phyloP scores from a whole-genome alignment of 169 alveolate genomes.

The Fabrea salina region DNA sequence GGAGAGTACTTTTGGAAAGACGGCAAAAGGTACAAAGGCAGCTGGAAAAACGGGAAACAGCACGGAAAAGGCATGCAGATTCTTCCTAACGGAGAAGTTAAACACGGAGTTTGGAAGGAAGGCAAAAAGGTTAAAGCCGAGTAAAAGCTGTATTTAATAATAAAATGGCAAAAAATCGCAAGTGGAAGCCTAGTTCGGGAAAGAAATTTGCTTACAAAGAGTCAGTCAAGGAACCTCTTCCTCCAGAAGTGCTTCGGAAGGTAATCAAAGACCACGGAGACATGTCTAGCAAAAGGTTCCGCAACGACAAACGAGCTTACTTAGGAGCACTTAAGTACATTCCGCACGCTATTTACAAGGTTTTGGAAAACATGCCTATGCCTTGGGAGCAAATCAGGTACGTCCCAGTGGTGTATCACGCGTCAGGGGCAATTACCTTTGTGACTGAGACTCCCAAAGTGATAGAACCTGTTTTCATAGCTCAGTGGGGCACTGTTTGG shows the following conservation, averaged over 20 bases:
- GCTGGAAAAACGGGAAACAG: constrained; percentile 71
- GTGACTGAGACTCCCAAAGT: constrained; percentile 98
- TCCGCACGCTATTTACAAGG: constrained; percentile 99
- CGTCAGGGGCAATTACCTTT: constrained; percentile 99
- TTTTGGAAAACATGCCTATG: constrained; percentile 98
- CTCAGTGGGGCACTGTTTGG: constrained; percentile 99
- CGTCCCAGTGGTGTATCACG: constrained; percentile 96
- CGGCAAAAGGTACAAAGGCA: constrained; percentile 75
- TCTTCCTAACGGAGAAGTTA: constrained; percentile 48
- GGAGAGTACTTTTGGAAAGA: constrained; percentile 76
- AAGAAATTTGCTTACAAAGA: constrained; percentile 33
- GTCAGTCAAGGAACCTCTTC: constrained; percentile 82
- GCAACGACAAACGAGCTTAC: constrained; percentile 96
- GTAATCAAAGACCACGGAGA: constrained; percentile 98
- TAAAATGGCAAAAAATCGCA: background rate
- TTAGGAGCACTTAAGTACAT: constrained; percentile 98
- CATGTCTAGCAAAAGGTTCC: constrained; percentile 95
- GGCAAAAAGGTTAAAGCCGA: constrained; percentile 52
- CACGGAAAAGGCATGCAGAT: constrained; percentile 76
- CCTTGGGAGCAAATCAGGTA: constrained; percentile 98
- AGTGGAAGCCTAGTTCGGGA: constrained; percentile 26
- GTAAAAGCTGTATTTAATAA: background rate
- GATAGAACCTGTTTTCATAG: constrained; percentile 98
- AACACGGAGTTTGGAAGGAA: constrained; percentile 76
- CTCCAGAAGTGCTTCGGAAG: constrained; percentile 99